phyloP scores from a whole-genome alignment of 257 asterid genomes.

The Salvia rosmarinus region DNA sequence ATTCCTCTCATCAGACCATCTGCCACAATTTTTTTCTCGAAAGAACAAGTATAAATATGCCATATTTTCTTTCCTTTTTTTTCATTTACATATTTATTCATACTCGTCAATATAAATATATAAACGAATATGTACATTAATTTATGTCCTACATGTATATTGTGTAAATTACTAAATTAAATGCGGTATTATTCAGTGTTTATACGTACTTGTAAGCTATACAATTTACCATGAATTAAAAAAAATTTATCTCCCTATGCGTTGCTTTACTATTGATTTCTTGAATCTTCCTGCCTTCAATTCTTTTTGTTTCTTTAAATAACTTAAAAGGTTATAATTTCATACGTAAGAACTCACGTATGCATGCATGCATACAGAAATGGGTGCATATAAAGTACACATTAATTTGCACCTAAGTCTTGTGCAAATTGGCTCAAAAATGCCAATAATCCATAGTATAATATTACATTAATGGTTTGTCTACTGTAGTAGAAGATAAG shows the following conservation, averaged over 20 bases:
- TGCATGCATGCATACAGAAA: slow-evolving; percentile 44
- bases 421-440: slow-evolving; percentile 28
- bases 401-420: slow-evolving; percentile 1
- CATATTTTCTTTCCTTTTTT: too few species aligned
- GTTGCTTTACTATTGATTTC: not conserved
- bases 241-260: not conserved
- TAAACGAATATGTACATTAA: too few species aligned
- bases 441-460: slow-evolving; percentile 8
- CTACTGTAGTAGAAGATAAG: slow-evolving; percentile 39
- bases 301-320: not conserved
- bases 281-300: slow-evolving; percentile 10
- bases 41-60: too few species aligned
- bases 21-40: too few species aligned
- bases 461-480: slow-evolving; percentile 30
- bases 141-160: too few species aligned
- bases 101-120: too few species aligned
- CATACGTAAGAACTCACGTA: slow-evolving; percentile 42
- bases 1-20: too few species aligned
- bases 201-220: too few species aligned
- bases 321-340: slow-evolving; percentile 4
- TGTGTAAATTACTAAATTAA: too few species aligned
- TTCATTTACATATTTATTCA: too few species aligned
- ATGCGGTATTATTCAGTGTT: too few species aligned
- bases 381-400: not conserved
- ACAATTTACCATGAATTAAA: not conserved